Evolutionary conservation across 768 basidiomycete species (phyloP).

Genomic region (Boletus edulis): DNA sequence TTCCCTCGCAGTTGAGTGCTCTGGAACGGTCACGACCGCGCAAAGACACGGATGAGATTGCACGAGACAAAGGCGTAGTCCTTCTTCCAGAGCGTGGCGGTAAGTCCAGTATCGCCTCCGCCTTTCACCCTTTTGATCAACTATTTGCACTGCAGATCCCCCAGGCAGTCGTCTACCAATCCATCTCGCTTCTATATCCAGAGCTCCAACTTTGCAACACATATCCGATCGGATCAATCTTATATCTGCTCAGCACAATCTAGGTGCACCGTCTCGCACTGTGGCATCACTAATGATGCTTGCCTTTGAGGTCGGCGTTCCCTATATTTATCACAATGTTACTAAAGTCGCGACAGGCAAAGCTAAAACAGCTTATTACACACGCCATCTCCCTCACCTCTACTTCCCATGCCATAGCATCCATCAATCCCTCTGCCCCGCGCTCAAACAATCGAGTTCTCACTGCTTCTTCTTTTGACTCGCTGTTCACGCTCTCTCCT

Average conservation of each 20-base stretch:
- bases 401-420: conserved; percentile 71
- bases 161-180: conserved; percentile 70
- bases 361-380: conserved; percentile 80
- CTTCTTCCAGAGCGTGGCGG: conserved; percentile 66
- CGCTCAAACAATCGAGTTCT: conserved; percentile 46
- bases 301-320: conserved; percentile 65
- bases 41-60: conserved; percentile 62
- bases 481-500: conserved; percentile 74
- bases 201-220: conserved; percentile 72
- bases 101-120: conserved; percentile 22
- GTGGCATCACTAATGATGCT: conserved; percentile 72
- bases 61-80: conserved; percentile 64
- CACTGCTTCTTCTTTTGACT: conserved; percentile 69
- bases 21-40: conserved; percentile 46
- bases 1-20: conserved; percentile 46
- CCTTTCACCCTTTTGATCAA: neutral
- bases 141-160: conserved; percentile 43
- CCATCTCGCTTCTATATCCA: conserved; percentile 71
- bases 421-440: conserved; percentile 60
- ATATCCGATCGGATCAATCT: conserved; percentile 79
- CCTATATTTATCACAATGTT: neutral
- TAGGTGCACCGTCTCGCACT: conserved; percentile 55
- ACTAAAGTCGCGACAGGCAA: conserved; percentile 47
- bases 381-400: conserved; percentile 77
- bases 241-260: conserved; percentile 74